phyloP scores from a whole-genome alignment of 2,329 filamentous ascomycete genomes.

The Furcasterigmium furcatum region DNA sequence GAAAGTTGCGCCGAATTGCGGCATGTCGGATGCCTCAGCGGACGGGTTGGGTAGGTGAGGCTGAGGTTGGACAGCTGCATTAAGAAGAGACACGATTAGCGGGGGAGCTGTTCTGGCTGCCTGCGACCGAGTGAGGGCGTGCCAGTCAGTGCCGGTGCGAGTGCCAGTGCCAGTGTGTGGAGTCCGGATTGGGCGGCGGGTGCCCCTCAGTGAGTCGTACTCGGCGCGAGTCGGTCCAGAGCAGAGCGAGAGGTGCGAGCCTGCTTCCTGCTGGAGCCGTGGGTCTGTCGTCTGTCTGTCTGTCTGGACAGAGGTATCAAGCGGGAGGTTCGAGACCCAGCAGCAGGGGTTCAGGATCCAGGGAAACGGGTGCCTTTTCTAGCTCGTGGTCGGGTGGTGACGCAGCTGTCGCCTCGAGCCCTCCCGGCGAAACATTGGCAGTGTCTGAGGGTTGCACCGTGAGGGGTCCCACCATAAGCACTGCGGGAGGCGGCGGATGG shows the following conservation, averaged over 20 bases:
- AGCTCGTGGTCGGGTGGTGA: neutral
- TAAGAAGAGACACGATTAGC: slow-evolving; percentile 1
- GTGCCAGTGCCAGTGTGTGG: too few species aligned
- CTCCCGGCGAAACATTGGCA: neutral
- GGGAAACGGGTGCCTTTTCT: too few species aligned
- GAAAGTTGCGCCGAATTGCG: slow-evolving; percentile 53
- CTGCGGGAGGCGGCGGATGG: neutral
- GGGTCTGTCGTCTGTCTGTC: too few species aligned
- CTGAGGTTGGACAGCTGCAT: slow-evolving; percentile 3
- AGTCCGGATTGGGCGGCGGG: neutral
- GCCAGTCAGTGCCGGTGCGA: too few species aligned
- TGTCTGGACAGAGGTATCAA: too few species aligned
- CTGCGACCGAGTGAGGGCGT: too few species aligned
- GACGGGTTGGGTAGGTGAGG: slow-evolving; percentile 1
- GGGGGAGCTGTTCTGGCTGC: neutral
- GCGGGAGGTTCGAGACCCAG: too few species aligned
- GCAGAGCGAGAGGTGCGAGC: too few species aligned
- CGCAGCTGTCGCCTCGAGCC: neutral
- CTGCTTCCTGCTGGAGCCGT: too few species aligned
- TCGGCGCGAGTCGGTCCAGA: neutral
- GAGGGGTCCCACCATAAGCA: neutral
- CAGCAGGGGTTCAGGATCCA: too few species aligned
- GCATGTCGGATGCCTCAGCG: slow-evolving; percentile 30
- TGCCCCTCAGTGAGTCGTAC: neutral
- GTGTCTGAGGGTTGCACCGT: neutral